phyloP scores from a whole-genome alignment of 1,139 yeast species.

The Hansenula sp. region DNA sequence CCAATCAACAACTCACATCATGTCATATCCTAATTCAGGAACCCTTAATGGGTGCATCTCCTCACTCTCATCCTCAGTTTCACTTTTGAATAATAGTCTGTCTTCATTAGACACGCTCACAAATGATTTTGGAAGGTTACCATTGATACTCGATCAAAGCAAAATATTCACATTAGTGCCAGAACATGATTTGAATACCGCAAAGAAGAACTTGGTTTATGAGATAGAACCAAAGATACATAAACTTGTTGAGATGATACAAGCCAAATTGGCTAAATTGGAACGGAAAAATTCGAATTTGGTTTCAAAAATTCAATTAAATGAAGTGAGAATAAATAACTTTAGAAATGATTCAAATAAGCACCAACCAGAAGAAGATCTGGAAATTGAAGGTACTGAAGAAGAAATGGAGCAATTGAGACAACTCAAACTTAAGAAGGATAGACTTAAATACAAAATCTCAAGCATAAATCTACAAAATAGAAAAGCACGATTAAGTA shows the following conservation, averaged over 20 bases:
- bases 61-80: constrained; percentile 14
- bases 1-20: background rate
- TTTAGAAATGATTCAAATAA: constrained; percentile 9
- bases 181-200: constrained; percentile 32
- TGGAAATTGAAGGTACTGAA: constrained; percentile 22
- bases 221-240: constrained; percentile 34
- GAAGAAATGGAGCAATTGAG: constrained; percentile 33
- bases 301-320: constrained; percentile 29
- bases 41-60: constrained; percentile 17
- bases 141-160: constrained; percentile 19
- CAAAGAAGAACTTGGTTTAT: constrained; percentile 28
- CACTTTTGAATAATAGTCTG: constrained; percentile 13
- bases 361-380: constrained; percentile 9
- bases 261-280: constrained; percentile 30
- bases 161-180: constrained; percentile 33
- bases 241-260: constrained; percentile 30
- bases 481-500: constrained; percentile 17
- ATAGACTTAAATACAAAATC: constrained; percentile 30
- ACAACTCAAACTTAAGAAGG: constrained; percentile 31
- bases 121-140: constrained; percentile 17
- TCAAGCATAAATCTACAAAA: constrained; percentile 27
- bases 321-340: constrained; percentile 27
- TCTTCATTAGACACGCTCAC: constrained; percentile 16
- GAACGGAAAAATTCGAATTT: constrained; percentile 28
- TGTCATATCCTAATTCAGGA: constrained; percentile 6